phyloP scores from a whole-genome alignment of 805 yeast species.

The Candida saitoana region DNA sequence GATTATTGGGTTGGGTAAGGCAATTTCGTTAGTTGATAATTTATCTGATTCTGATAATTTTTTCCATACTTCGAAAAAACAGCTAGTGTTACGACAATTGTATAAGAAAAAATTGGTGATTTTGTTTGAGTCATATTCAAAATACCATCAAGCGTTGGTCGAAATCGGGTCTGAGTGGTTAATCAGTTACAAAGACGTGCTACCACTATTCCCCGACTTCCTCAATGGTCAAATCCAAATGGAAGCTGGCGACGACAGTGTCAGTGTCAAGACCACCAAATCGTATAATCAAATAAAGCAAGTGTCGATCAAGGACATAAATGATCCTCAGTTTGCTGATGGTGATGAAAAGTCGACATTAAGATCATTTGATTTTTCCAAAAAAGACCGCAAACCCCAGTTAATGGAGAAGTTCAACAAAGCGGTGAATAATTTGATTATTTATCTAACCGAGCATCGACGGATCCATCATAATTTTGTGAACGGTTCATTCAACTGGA shows the following conservation, averaged over 20 bases:
- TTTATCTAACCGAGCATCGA: conserved; percentile 51
- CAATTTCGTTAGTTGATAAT: conserved; percentile 28
- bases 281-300: conserved; percentile 10
- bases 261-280: conserved; percentile 3
- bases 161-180: conserved; percentile 42
- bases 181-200: conserved; percentile 29
- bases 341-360: conserved; percentile 2
- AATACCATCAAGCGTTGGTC: conserved; percentile 36
- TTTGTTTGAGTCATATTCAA: conserved; percentile 29
- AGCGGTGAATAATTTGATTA: conserved; percentile 40
- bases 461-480: conserved; percentile 43
- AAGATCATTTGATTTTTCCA: conserved; percentile 3
- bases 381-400: conserved; percentile 13
- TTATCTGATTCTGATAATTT: conserved; percentile 21
- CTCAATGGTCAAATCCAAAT: conserved; percentile 21
- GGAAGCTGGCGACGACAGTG: conserved; percentile 7
- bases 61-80: conserved; percentile 24
- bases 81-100: conserved; percentile 31
- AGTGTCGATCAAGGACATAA: conserved; percentile 11
- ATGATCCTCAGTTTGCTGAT: conserved; percentile 6
- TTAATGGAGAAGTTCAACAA: conserved; percentile 25
- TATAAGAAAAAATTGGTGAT: conserved; percentile 29
- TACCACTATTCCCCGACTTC: conserved; percentile 37
- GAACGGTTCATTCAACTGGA: conserved; percentile 41
- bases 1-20: conserved; percentile 29